phyloP scores from a whole-genome alignment of 2,329 filamentous ascomycete species.

The Arthrinium puccinioides region DNA sequence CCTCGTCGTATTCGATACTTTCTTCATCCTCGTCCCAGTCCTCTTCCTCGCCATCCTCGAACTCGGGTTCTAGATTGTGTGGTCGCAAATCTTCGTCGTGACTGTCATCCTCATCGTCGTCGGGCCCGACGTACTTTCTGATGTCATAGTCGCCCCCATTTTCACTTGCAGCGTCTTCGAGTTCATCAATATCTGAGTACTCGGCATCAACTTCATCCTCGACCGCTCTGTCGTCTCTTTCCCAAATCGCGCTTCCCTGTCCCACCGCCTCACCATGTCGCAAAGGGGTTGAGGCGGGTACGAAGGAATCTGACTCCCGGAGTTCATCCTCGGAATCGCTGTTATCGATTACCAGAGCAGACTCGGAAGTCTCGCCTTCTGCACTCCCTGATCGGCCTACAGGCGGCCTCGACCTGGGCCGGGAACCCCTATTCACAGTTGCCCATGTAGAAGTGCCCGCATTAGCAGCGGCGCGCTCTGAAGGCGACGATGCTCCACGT shows the following conservation, averaged over 20 bases:
- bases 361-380: slow-evolving; percentile 16
- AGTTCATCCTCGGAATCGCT: slow-evolving; percentile 17
- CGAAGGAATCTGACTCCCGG: not conserved
- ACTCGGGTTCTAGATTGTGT: slow-evolving; percentile 18
- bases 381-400: slow-evolving; percentile 11
- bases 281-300: not conserved
- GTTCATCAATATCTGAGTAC: slow-evolving; percentile 11
- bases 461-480: too few species aligned
- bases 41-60: slow-evolving; percentile 12
- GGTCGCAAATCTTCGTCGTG: slow-evolving; percentile 19
- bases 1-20: slow-evolving; percentile 11
- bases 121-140: slow-evolving; percentile 18
- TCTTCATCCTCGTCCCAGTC: slow-evolving; percentile 6
- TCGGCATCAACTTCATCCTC: slow-evolving; percentile 9
- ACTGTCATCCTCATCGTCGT: slow-evolving; percentile 24
- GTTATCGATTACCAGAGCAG: slow-evolving; percentile 21
- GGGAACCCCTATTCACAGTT: slow-evolving; percentile 15
- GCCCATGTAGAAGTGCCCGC: slow-evolving; percentile 15
- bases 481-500: too few species aligned
- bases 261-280: slow-evolving; percentile 8
- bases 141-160: slow-evolving; percentile 25
- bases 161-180: slow-evolving; percentile 21
- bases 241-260: slow-evolving; percentile 7
- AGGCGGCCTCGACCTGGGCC: slow-evolving; percentile 6
- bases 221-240: slow-evolving; percentile 9